These are phyloP conservation scores for Artemisia argyi DNA, from an alignment of 129 eudicot species.

Conservation along the genomic window DNA sequence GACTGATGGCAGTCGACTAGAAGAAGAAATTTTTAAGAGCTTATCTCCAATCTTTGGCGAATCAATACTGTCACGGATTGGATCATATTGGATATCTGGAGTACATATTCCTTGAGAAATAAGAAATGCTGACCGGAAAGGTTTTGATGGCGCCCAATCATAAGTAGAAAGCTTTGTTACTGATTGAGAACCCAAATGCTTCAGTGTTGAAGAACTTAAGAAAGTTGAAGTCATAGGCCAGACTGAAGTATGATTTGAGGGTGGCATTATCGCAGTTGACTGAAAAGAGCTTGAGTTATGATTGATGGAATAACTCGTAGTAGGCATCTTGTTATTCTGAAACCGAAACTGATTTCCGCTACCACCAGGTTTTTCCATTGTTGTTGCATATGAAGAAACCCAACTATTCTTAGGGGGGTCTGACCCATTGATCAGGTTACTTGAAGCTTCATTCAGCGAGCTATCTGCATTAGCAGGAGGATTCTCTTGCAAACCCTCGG, in stretches of 20 bases:
- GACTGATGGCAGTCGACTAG: conserved; percentile 40
- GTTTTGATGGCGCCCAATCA: conserved; percentile 83
- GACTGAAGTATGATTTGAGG: conserved; percentile 21
- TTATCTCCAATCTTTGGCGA: conserved; percentile 32
- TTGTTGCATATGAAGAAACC: conserved; percentile 33
- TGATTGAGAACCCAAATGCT: conserved; percentile 44
- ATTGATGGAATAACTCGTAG: conserved; percentile 17
- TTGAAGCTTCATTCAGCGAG: conserved; percentile 6
- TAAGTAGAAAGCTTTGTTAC: conserved; percentile 29
- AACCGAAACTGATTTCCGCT: conserved; percentile 32
- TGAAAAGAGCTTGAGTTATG: conserved; percentile 24
- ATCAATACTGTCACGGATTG: conserved; percentile 65
- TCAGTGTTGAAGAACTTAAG: conserved; percentile 33
- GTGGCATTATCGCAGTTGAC: conserved; percentile 13
- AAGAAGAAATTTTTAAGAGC: conserved; percentile 31
- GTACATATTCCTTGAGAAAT: conserved; percentile 46
- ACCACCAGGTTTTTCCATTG: conserved; percentile 32
- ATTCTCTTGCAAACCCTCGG: neutral
- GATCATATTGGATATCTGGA: conserved; percentile 55
- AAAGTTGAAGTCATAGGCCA: conserved; percentile 39
- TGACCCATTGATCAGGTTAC: conserved; percentile 19
- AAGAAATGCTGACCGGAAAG: conserved; percentile 59
- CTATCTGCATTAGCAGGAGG: conserved; percentile 16
- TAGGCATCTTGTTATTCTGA: conserved; percentile 20
- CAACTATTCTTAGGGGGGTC: conserved; percentile 22